These are phyloP conservation scores for Podospora comata DNA, from an alignment of 495 filamentous ascomycete species.

Conservation along the genomic window DNA sequence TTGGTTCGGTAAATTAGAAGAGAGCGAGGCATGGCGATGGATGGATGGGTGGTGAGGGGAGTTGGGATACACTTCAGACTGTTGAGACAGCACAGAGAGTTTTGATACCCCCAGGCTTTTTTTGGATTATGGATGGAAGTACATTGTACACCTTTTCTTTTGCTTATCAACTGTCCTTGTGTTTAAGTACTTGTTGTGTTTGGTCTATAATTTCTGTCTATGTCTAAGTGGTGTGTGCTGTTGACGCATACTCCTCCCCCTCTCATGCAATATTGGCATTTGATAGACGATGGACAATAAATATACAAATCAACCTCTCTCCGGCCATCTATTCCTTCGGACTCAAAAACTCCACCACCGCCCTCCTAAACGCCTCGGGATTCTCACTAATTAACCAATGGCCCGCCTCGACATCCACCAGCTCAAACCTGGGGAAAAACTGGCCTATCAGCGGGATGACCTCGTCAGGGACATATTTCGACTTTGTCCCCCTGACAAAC, in stretches of 20 bases:
- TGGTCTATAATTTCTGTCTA: not conserved
- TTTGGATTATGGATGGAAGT: not conserved
- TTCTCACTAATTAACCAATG: conserved; percentile 96
- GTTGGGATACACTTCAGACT: not conserved
- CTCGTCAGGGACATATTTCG: conserved; percentile 83
- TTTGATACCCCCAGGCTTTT: conserved; percentile 2
- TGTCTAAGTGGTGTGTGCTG: not conserved
- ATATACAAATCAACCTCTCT: not conserved
- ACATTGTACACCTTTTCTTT: not conserved
- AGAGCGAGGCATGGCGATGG: not conserved
- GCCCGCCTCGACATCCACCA: conserved; percentile 81
- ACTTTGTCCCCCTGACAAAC: conserved; percentile 79
- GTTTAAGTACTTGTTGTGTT: not conserved
- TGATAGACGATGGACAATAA: not conserved
- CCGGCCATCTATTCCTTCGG: conserved; percentile 46
- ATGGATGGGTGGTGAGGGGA: not conserved
- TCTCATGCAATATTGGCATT: no score
- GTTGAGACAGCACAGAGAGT: not conserved
- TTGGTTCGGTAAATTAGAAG: not conserved
- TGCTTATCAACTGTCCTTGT: not conserved
- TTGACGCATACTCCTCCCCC: not conserved
- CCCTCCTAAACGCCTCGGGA: conserved; percentile 75
- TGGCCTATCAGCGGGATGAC: conserved; percentile 79
- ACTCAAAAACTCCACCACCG: conserved; percentile 49
- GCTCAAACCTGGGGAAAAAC: conserved; percentile 81